A percentile compares a stretch with the other conserved stretches of the same genome.
Evolutionary conservation across 2,329 filamentous ascomycete genomes (phyloP).

Genomic region (Hypoxylon sp.): DNA sequence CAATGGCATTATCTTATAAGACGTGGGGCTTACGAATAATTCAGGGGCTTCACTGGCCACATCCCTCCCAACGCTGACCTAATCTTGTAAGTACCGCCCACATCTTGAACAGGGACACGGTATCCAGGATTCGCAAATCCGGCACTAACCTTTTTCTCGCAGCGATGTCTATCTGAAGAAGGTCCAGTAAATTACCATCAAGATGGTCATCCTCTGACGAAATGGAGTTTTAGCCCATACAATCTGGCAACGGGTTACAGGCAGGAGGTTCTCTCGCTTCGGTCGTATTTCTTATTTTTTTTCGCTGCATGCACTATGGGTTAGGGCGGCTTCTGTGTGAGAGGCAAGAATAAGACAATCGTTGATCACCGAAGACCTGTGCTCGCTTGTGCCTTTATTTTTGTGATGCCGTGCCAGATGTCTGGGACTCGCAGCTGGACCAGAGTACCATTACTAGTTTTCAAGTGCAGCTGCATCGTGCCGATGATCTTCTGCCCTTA

Average conservation of each 20-base stretch:
- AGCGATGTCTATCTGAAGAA: conserved; percentile 51
- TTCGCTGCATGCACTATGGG: conserved; percentile 31
- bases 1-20: conserved; percentile 8
- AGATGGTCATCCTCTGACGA: neutral
- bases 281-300: conserved; percentile 21
- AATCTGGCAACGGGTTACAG: conserved; percentile 22
- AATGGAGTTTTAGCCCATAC: conserved; percentile 19
- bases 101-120: neutral
- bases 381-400: conserved; percentile 29
- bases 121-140: neutral
- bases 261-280: conserved; percentile 39
- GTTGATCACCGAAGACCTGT: conserved; percentile 37
- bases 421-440: conserved; percentile 32
- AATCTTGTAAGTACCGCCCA: conserved; percentile 51
- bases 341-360: conserved; percentile 42
- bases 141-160: conserved; percentile 18
- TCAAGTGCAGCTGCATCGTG: conserved; percentile 24
- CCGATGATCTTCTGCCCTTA: conserved; percentile 21
- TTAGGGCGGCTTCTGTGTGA: conserved; percentile 35
- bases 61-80: conserved; percentile 53
- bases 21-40: conserved; percentile 30
- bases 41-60: conserved; percentile 48
- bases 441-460: conserved; percentile 9
- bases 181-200: conserved; percentile 41
- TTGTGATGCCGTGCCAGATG: conserved; percentile 33